Conservation (phyloP, 1,284 basidiomycete species). For the Heterobasidion irregulare region DNA sequence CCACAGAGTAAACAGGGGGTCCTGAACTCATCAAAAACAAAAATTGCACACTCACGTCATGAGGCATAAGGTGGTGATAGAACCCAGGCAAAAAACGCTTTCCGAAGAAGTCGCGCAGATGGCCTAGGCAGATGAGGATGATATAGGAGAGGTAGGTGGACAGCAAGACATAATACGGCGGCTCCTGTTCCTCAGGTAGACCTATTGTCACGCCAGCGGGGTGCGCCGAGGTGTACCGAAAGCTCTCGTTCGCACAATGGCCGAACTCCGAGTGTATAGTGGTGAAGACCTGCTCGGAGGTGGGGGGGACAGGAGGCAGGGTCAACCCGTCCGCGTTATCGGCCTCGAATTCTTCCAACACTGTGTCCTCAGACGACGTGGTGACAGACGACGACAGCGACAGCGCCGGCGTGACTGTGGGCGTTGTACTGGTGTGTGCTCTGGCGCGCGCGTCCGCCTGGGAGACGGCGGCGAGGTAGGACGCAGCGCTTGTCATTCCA, state of each 20-base stretch:
- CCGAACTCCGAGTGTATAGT: conserved; percentile 84
- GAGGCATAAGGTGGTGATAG: conserved; percentile 79
- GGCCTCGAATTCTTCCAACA: conserved; percentile 41
- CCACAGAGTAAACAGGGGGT: too few relatives aligned
- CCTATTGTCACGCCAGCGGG: conserved; percentile 38
- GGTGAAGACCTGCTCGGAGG: conserved; percentile 65
- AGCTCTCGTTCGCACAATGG: conserved; percentile 68
- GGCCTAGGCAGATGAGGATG: conserved; percentile 84
- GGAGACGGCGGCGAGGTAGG: conserved; percentile 64
- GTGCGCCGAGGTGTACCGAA: conserved; percentile 62
- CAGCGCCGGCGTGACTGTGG: conserved; percentile 55
- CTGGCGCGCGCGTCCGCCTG: conserved; percentile 59
- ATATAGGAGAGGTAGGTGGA: conserved; percentile 92
- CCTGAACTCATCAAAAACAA: neutral
- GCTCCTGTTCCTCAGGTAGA: conserved; percentile 61
- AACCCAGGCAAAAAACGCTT: conserved; percentile 70
- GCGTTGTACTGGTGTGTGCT: conserved; percentile 27
- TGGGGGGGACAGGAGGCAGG: conserved; percentile 55
- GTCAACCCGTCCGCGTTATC: conserved; percentile 45
- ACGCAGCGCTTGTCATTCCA: conserved; percentile 52
- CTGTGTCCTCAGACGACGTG: conserved; percentile 52
- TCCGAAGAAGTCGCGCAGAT: conserved; percentile 91
- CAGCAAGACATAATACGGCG: conserved; percentile 85
- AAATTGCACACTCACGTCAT: conserved; percentile 50
- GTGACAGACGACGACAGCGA: conserved; percentile 64